Evolutionary conservation across 768 basidiomycete species (phyloP).

Genomic region (Lactarius hengduanensis): DNA sequence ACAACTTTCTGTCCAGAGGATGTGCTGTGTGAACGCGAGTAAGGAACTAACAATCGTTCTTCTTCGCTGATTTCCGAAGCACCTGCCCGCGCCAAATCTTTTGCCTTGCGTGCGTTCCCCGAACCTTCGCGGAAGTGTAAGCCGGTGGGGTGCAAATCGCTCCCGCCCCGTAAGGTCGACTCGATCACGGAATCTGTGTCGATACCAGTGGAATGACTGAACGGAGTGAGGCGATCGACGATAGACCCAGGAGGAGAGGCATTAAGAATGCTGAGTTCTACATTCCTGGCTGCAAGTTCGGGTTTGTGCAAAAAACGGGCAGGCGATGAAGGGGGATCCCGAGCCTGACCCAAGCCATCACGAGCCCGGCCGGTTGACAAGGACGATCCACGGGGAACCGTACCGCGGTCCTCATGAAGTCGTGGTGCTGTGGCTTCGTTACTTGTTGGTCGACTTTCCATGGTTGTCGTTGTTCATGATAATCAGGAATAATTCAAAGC

Average conservation of each 20-base stretch:
- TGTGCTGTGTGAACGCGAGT: slow-evolving; percentile 16
- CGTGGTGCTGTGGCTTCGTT: not conserved
- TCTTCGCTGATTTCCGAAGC: slow-evolving; percentile 9
- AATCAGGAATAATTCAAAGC: not conserved
- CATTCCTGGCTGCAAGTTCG: not conserved
- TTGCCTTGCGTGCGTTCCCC: slow-evolving; percentile 26
- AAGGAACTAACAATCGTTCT: slow-evolving; percentile 12
- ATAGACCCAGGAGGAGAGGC: slow-evolving; percentile 1
- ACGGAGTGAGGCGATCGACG: not conserved
- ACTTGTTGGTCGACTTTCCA: slow-evolving; percentile 7
- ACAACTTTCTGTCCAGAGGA: not conserved
- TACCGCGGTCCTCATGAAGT: not conserved
- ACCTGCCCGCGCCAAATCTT: slow-evolving; percentile 6
- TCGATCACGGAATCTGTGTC: slow-evolving; percentile 7
- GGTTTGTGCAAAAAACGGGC: slow-evolving; percentile 5
- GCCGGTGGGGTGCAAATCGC: slow-evolving; percentile 9
- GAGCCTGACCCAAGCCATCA: not conserved
- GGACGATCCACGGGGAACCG: not conserved
- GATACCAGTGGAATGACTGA: slow-evolving; percentile 6
- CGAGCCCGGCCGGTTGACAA: not conserved
- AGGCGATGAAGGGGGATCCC: slow-evolving; percentile 5
- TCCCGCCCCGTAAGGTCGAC: slow-evolving; percentile 1
- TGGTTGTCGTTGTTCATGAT: slow-evolving; percentile 9
- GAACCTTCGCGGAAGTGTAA: slow-evolving; percentile 30
- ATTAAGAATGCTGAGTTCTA: not conserved